Evolutionary conservation across 768 basidiomycete species (phyloP), one percentile per base, ranked within the genome.

Genomic region (Zangia roseola): DNA sequence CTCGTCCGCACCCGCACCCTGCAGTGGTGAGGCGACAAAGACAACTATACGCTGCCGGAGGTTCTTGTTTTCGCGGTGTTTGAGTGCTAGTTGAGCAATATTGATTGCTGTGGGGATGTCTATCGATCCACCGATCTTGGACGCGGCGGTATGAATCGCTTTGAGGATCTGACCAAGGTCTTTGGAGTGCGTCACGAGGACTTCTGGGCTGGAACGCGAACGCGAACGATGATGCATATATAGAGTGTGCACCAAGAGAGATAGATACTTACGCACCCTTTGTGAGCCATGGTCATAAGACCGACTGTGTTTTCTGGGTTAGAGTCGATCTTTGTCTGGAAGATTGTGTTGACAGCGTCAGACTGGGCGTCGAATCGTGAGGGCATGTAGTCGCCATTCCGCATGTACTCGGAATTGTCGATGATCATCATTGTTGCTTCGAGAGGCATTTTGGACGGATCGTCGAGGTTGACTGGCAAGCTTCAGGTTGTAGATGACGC

Each of bases 301-400:
- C 97, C 97, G 35, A 97, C 94, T 10, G 93, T 93, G 71, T 90
- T 97, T 73, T 99, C 97, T 16, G 95, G 92, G 73, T 99, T 98
- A 21, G 92, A 88, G 65, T 91, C 87, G 58, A 88, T 88, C 79
- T 99, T 99, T 45, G 91, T 84, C 65, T 87, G 85, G 69, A 97
- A 94, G 59, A 97, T 78, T 48, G 85, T 82, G 48, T 82, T 93
- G 55, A 94, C 89, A 2, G 95, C 91, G 70, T 98, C 94, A 7
- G 86, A 73, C 70, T 98, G 97, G 1, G 94, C 92, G 26, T 87
- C 84, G 62, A 92, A 93, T 53, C 95, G 82, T 30, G 86, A 84
- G 40, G 92, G 92, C 46, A 74, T 72, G 68, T 92, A 94, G 70
- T 94, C 93, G 10, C 93, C 92, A 64, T 97, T 95, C 49, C 94